These are phyloP conservation scores for Auriscalpium vulgare DNA, from an alignment of 768 basidiomycete species.

Conservation along the genomic window DNA sequence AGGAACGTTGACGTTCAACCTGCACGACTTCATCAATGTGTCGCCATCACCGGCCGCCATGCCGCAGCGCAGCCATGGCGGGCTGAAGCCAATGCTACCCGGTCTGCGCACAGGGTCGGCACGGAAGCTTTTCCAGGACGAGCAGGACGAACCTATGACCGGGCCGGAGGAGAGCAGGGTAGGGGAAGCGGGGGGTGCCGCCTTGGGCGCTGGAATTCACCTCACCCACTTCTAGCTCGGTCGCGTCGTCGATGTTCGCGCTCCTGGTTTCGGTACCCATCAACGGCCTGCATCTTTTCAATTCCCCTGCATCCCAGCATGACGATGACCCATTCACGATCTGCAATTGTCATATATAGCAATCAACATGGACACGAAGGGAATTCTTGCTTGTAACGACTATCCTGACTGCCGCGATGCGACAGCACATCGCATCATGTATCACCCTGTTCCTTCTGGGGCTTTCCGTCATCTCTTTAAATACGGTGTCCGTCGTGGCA, in stretches of 20 bases:
- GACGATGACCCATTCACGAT: slow-evolving; percentile 3
- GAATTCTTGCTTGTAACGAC: slow-evolving; percentile 8
- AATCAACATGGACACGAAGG: slow-evolving; percentile 14
- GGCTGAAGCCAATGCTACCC: slow-evolving; percentile 8
- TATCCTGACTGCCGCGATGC: not conserved
- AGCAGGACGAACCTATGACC: slow-evolving; percentile 8
- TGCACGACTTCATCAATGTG: slow-evolving; percentile 18
- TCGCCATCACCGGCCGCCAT: slow-evolving; percentile 15
- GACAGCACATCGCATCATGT: not conserved
- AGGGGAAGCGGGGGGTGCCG: slow-evolving; percentile 5
- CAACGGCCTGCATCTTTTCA: not conserved
- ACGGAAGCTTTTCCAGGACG: slow-evolving; percentile 15
- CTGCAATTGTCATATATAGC: slow-evolving; percentile 19
- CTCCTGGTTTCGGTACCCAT: not conserved
- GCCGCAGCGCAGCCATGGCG: slow-evolving; percentile 5
- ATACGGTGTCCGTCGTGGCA: no score
- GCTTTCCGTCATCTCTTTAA: no score
- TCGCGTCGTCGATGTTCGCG: slow-evolving; percentile 11
- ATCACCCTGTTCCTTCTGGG: not conserved
- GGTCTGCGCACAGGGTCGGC: slow-evolving; percentile 13
- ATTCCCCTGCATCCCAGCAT: not conserved
- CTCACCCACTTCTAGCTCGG: slow-evolving; percentile 10
- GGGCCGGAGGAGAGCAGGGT: slow-evolving; percentile 7
- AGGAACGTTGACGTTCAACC: slow-evolving; percentile 15
- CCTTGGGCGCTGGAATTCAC: slow-evolving; percentile 15